Evolutionary conservation across 805 yeast genomes (phyloP).

Genomic region (Candida argentea): DNA sequence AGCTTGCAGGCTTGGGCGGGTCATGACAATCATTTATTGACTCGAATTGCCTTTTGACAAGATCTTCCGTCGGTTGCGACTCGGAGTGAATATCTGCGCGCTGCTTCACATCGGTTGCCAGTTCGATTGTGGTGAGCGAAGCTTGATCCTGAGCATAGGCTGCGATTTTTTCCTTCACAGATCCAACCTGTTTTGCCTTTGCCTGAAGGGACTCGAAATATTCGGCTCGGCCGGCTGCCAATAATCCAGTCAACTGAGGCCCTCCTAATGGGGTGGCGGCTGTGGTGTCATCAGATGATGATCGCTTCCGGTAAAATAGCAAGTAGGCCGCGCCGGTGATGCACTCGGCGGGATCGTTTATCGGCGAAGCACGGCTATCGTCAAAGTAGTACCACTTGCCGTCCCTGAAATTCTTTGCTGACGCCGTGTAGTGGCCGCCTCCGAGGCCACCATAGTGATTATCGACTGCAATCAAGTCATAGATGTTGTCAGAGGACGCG

Average conservation of each 20-base stretch:
- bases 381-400: constrained; percentile 82
- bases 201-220: constrained; percentile 8
- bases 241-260: constrained; percentile 27
- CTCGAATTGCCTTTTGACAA: constrained; percentile 3
- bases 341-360: constrained; percentile 48
- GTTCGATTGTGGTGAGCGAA: background rate
- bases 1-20: constrained; percentile 5
- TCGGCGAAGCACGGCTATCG: constrained; percentile 62
- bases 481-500: constrained; percentile 31
- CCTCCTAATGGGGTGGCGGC: constrained; percentile 37
- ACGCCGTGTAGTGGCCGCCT: constrained; percentile 95
- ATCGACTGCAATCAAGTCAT: constrained; percentile 87
- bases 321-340: constrained; percentile 78
- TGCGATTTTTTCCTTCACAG: constrained; percentile 9
- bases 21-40: constrained; percentile 1
- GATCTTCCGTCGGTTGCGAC: background rate
- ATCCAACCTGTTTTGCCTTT: constrained; percentile 7
- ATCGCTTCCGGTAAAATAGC: constrained; percentile 64
- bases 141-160: constrained; percentile 5
- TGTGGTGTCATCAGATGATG: constrained; percentile 11
- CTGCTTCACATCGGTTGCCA: background rate
- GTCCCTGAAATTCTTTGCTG: constrained; percentile 70
- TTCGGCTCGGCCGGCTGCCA: constrained; percentile 28
- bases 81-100: constrained; percentile 2
- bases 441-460: constrained; percentile 95